A percentile compares a stretch with the other conserved stretches of the same genome.
phyloP scores from a whole-genome alignment of 2,329 filamentous ascomycete genomes.

The Hymenoscyphus scutula region DNA sequence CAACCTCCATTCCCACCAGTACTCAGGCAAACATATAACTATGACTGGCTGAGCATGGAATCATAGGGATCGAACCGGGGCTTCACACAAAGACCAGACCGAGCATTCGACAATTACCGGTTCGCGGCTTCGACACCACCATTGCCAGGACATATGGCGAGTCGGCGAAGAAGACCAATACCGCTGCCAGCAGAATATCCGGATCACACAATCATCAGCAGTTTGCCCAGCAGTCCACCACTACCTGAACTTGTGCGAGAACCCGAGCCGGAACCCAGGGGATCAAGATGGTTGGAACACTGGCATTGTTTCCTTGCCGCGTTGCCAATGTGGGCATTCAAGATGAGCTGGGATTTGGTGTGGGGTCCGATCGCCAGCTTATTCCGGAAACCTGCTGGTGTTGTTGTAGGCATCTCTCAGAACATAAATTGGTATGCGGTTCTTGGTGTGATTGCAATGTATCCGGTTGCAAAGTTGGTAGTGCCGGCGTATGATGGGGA shows the following conservation, averaged over 20 bases:
- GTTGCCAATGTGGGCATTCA: background rate
- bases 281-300: background rate
- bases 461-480: background rate
- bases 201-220: background rate
- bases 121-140: background rate
- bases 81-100: conserved; percentile 2
- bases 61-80: conserved; percentile 3
- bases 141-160: background rate
- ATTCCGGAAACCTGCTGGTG: background rate
- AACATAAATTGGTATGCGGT: background rate
- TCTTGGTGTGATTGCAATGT: background rate
- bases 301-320: background rate
- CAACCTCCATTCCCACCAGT: too few relatives aligned
- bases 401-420: background rate
- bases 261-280: background rate
- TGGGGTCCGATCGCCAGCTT: background rate
- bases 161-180: background rate
- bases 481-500: background rate
- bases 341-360: background rate
- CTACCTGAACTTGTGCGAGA: background rate
- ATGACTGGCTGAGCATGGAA: background rate
- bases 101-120: background rate
- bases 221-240: background rate
- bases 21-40: background rate
- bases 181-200: background rate